These are phyloP conservation scores for Turnera subulata DNA, from an alignment of 345 rosid species.

Conservation along the genomic window DNA sequence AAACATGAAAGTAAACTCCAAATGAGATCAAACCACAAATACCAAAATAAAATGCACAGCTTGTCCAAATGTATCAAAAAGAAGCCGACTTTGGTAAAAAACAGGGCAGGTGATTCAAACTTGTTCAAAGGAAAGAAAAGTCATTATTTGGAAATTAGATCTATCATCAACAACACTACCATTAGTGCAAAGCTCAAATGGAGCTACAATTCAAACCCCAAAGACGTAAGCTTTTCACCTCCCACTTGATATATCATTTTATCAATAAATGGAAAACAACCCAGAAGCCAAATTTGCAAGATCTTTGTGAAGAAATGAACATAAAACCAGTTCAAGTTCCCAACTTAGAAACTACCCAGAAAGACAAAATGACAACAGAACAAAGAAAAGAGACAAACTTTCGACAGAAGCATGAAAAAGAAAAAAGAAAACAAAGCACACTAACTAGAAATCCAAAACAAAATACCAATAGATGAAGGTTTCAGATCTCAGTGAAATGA, in stretches of 20 bases:
- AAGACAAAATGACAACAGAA: neutral
- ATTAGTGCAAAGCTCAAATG: neutral
- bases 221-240: conserved; percentile 8
- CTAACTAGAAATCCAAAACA: neutral
- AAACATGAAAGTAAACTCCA: conserved; percentile 18
- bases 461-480: conserved; percentile 10
- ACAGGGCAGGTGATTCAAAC: neutral
- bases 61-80: neutral
- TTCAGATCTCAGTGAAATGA: conserved; percentile 10
- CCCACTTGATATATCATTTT: neutral
- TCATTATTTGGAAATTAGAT: conserved; percentile 1
- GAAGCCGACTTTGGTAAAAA: neutral
- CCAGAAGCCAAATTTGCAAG: conserved; percentile 15
- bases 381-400: no score
- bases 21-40: conserved; percentile 5
- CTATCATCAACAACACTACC: neutral
- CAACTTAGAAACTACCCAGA: conserved; percentile 4
- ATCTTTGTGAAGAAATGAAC: conserved; percentile 7
- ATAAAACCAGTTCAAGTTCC: neutral
- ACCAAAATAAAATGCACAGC: neutral
- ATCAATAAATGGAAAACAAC: conserved; percentile 10
- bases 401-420: neutral
- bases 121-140: neutral
- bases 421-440: neutral
- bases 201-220: conserved; percentile 3